Evolutionary conservation across 768 basidiomycete species (phyloP), one percentile per base, ranked within the genome.

Genomic region (Coprinellus micaceus): DNA sequence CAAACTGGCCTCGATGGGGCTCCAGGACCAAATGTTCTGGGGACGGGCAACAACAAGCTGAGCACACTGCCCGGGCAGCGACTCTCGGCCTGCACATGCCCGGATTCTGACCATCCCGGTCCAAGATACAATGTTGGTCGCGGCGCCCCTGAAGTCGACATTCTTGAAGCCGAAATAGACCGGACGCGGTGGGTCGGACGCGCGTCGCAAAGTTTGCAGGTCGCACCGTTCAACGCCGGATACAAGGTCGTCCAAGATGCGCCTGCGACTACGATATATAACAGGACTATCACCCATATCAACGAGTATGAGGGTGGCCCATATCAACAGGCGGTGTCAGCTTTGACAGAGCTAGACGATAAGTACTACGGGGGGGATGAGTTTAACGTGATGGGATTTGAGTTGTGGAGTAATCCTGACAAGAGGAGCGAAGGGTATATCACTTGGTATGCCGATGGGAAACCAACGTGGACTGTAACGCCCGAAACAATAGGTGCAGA

Each of bases 131-230:
- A 69, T 22, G 73, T 69, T 17, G 91, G 91, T 9, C 83, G 94
- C 39, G 83, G 83, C 30, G 89, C 86, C 1, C 94, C 94, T 0
- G 95, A 98, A 74, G 92, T 97, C 63, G 94, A 97, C 67, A 77
- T 97, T 60, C 66, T 95, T 54, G 94, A 97, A 74, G 84, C 91
- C 0, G 87, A 93, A 69, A 79, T 86, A 51, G 67, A 91, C 64
- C 60, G 76, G 7, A 58, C 57, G 54, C 58, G 69, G 2, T 77
- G 80, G 58, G 60, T 71, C 61, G 89, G 82, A 46, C 75, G 86
- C 61, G 88, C 85, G 0, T 91, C 89, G 1, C 92, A 94, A 71
- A 87, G 84, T 61, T 79, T 80, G 66, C 91, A 94, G 68, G 66
- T 79, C 36, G 91, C 90, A 15, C 91, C 91, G 6, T 94, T 83